Evolutionary conservation across 331 rosid species (phyloP), one percentile per base, ranked within the genome.

Genomic region (Acacia concinna): DNA sequence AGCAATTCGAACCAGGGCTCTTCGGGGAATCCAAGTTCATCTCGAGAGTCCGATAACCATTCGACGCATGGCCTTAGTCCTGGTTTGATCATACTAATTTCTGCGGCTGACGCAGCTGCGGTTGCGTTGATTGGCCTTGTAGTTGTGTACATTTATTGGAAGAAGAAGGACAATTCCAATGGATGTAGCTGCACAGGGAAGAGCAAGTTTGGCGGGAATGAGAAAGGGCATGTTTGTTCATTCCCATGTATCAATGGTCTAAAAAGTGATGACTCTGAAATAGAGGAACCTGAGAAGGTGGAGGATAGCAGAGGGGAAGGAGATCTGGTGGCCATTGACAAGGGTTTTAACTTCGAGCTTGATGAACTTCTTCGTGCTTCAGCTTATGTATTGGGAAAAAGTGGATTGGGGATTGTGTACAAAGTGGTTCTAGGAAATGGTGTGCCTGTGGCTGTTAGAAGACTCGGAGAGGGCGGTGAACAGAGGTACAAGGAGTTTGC

Each of bases 371-470:
- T 96, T 69, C 85, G 98, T 14, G 99, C 99, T 1, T 93, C 98
- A 52, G 99, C 99, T 3, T 96, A 96, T 71, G 99, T 96, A 52
- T 78, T 96, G 86, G 99, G 99, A 73, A 96, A 96, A 87, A 96
- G 99, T 83, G 97, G 97, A 37, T 56, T 91, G 80, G 99, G 99
- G 70, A 96, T 96, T 64, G 99, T 96, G 91, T 96, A 96, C 68
- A 96, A 96, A 75, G 99, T 96, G 31, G 99, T 93, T 78, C 90
- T 96, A 1, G 98, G 97, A 3, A 96, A 87, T 89, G 99, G 99
- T 59, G 69, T 93, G 0, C 99, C 99, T 43, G 99, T 96, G 81
- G 99, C 99, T 66, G 99, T 96, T 82, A 85, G 99, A 83, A 84
- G 99, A 77, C 76, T 96, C 6, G 99, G 99, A 7, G 99, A 96